These are phyloP conservation scores for Vigna nakashimae DNA, from an alignment of 306 rosid species.

Conservation along the genomic window DNA sequence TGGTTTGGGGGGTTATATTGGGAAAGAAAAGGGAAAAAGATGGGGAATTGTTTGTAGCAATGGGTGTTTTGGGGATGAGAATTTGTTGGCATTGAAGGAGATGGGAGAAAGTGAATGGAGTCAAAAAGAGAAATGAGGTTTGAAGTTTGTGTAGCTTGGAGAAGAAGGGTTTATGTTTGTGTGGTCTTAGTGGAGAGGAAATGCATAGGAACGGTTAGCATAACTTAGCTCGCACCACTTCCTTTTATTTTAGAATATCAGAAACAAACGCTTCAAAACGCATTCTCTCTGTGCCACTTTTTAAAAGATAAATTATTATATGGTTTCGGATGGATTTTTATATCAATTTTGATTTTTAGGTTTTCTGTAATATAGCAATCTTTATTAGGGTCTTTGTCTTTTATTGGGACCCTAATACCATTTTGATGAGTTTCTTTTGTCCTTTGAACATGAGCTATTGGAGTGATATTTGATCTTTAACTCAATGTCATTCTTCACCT, in stretches of 20 bases:
- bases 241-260: conserved; percentile 7
- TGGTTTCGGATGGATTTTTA: too few relatives aligned
- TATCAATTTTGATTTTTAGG: too few relatives aligned
- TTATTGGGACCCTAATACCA: too few relatives aligned
- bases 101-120: conserved; percentile 12
- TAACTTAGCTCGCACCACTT: not conserved
- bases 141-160: conserved; percentile 20
- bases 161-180: conserved; percentile 12
- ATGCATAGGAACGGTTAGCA: not conserved
- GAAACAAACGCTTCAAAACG: not conserved
- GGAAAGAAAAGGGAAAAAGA: not conserved
- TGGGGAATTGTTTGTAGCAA: not conserved
- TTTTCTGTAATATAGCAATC: too few relatives aligned
- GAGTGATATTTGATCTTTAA: too few relatives aligned
- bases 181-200: conserved; percentile 28
- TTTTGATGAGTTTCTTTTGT: too few relatives aligned
- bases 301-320: not conserved
- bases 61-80: not conserved
- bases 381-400: too few relatives aligned
- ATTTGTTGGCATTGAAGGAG: conserved; percentile 27
- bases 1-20: conserved; percentile 12
- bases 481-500: too few relatives aligned
- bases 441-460: too few relatives aligned
- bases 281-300: not conserved
- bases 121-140: conserved; percentile 3